Base-by-base conservation (phyloP, 108 stramenopile species). In the Skeletonema potamos region DNA sequence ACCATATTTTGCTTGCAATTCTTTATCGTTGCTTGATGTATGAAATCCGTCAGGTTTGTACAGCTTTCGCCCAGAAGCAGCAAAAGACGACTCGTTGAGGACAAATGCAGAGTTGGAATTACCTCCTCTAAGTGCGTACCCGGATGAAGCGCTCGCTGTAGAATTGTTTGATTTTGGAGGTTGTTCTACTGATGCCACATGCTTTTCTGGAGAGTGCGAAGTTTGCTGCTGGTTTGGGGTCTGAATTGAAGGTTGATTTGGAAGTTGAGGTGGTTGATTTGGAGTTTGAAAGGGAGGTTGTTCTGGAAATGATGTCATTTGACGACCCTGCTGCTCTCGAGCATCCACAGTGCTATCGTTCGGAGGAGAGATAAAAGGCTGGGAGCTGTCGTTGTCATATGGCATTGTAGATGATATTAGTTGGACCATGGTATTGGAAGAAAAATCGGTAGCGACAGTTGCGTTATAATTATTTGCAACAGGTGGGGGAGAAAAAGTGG, bases 41-140 rank as follows among this genome's bases (percentile, higher is more conserved):
- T 96, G 95, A 59, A 96, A 96, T n/a, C 95, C 95, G 83, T 96
- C 95, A 4, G 93, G 89, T 56, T 74, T 82, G 76, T 83, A 88
- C 62, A 73, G 18, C 30, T 39, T 34, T 10, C 71, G 58, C 15
- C 70, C 77, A 12, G 63, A 64, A 41, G 39, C 15, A 41, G 39
- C 39, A 54, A 41, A 20, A 20, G 64, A 36, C 3, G 70, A 69
- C 20, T 64, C 59, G 58, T 58, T 33, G 13, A 79, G 65, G 27
- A 72, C 54, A 29, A 62, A 66, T 41, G 70, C 64, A 74, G 66
- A 59, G 54, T 82, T 79, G 66, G 63, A 39, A 54, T 65, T 54
- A 57, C 82, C 58, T 65, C 86, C 46, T 70, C 84, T 30, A 76
- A 87, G 57, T 13, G 92, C 85, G 60, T 91, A 90, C 17, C 75